phyloP scores from a whole-genome alignment of 495 filamentous ascomycete species.

The Penicillium pancosmium region DNA sequence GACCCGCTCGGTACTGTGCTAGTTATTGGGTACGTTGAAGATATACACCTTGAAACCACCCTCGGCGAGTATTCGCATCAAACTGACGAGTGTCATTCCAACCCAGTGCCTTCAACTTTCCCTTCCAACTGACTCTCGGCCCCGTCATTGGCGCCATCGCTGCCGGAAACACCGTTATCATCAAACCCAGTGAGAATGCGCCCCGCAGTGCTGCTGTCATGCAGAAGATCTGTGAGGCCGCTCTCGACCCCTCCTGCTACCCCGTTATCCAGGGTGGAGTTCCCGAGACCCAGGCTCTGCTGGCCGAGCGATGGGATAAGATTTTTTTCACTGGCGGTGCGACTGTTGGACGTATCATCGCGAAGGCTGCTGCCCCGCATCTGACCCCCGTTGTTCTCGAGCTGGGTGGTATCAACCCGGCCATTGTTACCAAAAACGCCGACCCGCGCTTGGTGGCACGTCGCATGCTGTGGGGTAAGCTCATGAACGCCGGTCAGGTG shows the following conservation, averaged over 20 bases:
- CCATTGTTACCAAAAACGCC: slow-evolving; percentile 81
- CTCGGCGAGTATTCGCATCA: background rate
- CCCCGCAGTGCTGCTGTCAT: slow-evolving; percentile 74
- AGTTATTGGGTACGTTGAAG: slow-evolving; percentile 71
- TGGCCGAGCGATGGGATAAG: slow-evolving; percentile 94
- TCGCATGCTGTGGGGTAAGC: slow-evolving; percentile 85
- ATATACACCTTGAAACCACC: background rate
- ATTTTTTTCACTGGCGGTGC: slow-evolving; percentile 91
- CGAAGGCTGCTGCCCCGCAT: slow-evolving; percentile 88
- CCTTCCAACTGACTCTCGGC: slow-evolving; percentile 74
- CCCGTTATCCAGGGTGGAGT: slow-evolving; percentile 78
- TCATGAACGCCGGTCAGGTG: slow-evolving; percentile 81
- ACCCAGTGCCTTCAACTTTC: slow-evolving; percentile 82
- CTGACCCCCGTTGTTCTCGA: slow-evolving; percentile 88
- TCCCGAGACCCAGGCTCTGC: slow-evolving; percentile 75
- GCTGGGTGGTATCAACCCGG: slow-evolving; percentile 89
- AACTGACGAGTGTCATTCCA: slow-evolving; percentile 18
- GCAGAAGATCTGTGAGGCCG: slow-evolving; percentile 71
- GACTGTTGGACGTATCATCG: slow-evolving; percentile 80
- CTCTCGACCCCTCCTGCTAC: slow-evolving; percentile 78
- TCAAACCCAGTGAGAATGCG: slow-evolving; percentile 88
- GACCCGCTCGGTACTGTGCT: slow-evolving; percentile 84
- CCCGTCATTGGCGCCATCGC: slow-evolving; percentile 89
- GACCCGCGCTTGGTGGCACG: slow-evolving; percentile 80
- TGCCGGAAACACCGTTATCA: slow-evolving; percentile 82